Base-by-base conservation (phyloP, 164 flowering plant species). In the Magnolia sinica region DNA sequence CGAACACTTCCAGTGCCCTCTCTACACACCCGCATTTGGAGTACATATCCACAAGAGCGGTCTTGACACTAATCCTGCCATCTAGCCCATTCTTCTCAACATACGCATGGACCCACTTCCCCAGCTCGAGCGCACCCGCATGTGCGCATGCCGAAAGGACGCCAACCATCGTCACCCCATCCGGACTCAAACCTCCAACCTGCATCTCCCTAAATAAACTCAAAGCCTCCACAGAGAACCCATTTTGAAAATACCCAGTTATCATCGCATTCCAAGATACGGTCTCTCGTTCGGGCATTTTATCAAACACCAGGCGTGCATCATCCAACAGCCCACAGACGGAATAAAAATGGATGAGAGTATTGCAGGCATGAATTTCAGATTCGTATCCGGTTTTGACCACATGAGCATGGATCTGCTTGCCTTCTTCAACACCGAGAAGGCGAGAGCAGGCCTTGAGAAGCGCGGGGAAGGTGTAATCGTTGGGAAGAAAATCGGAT, bases 61-160 rank as follows among this genome's bases (percentile, higher is more conserved):
- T 76, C 64, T 55, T 72, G 7, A 79, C 71, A 64, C 55, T 71
- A 61, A 79, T 70, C 24, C 55, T 75, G 5, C n/a, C 19, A 37
- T 31, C 71, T 13, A 75, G 52, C 23, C 65, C 52, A 50, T 79
- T 75, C 74, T 14, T 79, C 52, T 64, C 59, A 29, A 71, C 63
- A 66, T 75, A 75, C 37, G 71, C 81, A 71, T 79, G 78, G 55
- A 72, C 69, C 75, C 75, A 70, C 75, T 75, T 79, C 71, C 78
- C 75, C 13, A 64, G 71, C 51, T 79, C 78, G 37, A 75, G 68
- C 9, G 78, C 75, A 29, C 75, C 81, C 11, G 75, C 75, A 27
- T 79, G 78, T 8, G 78, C 81, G 74, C 97, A 92, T 14, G 89
- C 92, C 70, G 84, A 88, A 45, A 92, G 76, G 8, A 90, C 73